Base-by-base conservation (phyloP, 1,139 yeast genomes). In the Saccharomyces pastorianus region DNA sequence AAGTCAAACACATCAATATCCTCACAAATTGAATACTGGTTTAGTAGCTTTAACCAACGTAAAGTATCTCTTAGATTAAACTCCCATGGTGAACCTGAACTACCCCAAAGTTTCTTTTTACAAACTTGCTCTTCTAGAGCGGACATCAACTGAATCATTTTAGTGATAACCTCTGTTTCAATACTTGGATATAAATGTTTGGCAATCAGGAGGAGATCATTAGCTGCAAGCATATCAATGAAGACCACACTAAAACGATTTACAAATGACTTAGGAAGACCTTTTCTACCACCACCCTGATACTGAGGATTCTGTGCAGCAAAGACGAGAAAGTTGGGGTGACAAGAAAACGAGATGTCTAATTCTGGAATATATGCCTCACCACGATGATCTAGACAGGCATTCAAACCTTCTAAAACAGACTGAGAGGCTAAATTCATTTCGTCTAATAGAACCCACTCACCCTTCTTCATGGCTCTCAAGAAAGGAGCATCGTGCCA, bases 221-320 rank as follows among this genome's bases (percentile, higher is more conserved):
- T 76, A 11, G 83, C 72, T 34, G 83, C 80, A 59, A 93, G 76
- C 48, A 83, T 80, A 60, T 93, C 98, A 54, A 93, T 93, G 66
- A 90, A 93, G 2, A 95, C 99, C 27, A 90, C 97, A 27, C 89
- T 83, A 70, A 95, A 95, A 65, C 99, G 82, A 65, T 95, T 95
- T 28, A 95, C 86, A 72, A 95, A 95, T 0, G 99, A 93, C 67
- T 93, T 95, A 29, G 99, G 99, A 58, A 95, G 75, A 48, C 99
- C 99, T 67, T 95, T 95, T 75, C 99, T 82, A 4, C 99, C 99
- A 64, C 99, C 99, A 60, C 99, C 99, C 74, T 95, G 99, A 62
- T 84, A 83, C 66, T 93, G 99, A 0, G 99, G 99, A 69, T 95
- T 95, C 67, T 95, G 99, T 0, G 99, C 99, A 1, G 99, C 99